phyloP scores from a whole-genome alignment of 139 green algal genomes.

The Coccomyxa sp. region DNA sequence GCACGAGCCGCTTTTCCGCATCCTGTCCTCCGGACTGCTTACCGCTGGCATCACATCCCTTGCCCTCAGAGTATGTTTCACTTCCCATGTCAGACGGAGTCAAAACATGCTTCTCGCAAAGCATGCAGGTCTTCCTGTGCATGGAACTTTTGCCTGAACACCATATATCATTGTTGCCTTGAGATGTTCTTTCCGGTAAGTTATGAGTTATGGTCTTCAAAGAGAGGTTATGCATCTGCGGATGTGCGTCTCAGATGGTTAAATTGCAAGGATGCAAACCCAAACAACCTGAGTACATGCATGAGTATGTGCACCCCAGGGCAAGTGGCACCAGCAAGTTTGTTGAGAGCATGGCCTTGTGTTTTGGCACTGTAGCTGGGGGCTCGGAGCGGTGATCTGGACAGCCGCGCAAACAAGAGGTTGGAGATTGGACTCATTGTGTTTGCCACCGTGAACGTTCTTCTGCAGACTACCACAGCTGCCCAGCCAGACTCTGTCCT shows the following conservation, averaged over 20 bases:
- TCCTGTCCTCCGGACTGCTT: slow-evolving; percentile 1
- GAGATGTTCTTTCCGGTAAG: background rate
- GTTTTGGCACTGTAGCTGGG: background rate
- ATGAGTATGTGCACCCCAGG: too few relatives aligned
- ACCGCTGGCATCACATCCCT: background rate
- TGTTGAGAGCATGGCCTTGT: background rate
- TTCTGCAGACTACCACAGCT: background rate
- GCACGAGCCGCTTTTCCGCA: slow-evolving; percentile 8
- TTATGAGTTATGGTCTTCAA: too few relatives aligned
- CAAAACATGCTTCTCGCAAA: too few relatives aligned
- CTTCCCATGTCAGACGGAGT: background rate
- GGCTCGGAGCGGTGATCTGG: background rate
- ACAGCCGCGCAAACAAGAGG: background rate
- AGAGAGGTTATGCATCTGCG: too few relatives aligned
- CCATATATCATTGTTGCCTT: background rate
- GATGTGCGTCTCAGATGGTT: too few relatives aligned
- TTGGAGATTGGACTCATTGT: background rate
- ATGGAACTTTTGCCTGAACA: background rate
- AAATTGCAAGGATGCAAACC: too few relatives aligned
- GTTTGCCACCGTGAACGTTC: background rate
- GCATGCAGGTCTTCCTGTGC: background rate
- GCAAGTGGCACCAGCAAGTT: background rate
- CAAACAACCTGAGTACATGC: too few relatives aligned
- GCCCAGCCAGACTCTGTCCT: background rate
- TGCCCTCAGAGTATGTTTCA: background rate